Percentiles rank a stretch among this genome's conserved stretches.
These are phyloP conservation scores for Candida vartiovaarae DNA, from an alignment of 805 yeast genomes.

Conservation along the genomic window DNA sequence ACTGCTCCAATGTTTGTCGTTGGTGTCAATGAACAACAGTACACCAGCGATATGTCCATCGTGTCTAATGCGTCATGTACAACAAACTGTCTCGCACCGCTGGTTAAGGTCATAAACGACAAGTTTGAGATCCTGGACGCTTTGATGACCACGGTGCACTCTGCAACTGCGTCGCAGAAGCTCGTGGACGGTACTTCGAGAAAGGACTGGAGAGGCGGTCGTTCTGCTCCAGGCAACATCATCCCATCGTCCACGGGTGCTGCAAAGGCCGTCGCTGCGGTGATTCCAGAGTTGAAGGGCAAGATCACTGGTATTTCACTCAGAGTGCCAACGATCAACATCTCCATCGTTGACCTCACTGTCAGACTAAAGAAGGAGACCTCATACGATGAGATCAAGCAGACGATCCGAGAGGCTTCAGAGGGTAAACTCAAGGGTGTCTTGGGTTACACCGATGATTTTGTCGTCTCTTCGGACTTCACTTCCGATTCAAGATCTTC, in stretches of 20 bases:
- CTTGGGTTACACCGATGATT: slow-evolving; percentile 87
- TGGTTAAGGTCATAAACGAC: slow-evolving; percentile 86
- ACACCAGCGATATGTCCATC: slow-evolving; percentile 68
- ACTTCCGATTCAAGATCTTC: slow-evolving; percentile 78
- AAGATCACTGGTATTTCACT: slow-evolving; percentile 91
- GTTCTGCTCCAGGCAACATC: slow-evolving; percentile 93
- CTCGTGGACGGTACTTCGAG: slow-evolving; percentile 95
- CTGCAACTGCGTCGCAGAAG: slow-evolving; percentile 94
- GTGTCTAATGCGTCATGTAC: slow-evolving; percentile 94
- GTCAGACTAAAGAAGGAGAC: slow-evolving; percentile 72
- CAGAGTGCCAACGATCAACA: slow-evolving; percentile 92
- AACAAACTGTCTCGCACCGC: slow-evolving; percentile 92
- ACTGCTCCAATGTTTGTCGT: slow-evolving; percentile 94
- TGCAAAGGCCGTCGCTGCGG: slow-evolving; percentile 96
- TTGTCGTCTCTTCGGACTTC: slow-evolving; percentile 88
- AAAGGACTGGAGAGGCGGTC: slow-evolving; percentile 99
- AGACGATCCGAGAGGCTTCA: slow-evolving; percentile 67
- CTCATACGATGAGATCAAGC: slow-evolving; percentile 77
- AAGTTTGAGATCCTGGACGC: slow-evolving; percentile 84
- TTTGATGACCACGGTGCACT: slow-evolving; percentile 94
- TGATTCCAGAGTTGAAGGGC: slow-evolving; percentile 84
- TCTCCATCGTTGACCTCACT: slow-evolving; percentile 89
- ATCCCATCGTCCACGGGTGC: slow-evolving; percentile 97
- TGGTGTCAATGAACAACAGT: slow-evolving; percentile 82
- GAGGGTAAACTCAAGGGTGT: slow-evolving; percentile 76